phyloP scores from a whole-genome alignment of 208 protist genomes.

The Herpetomonas muscarum region DNA sequence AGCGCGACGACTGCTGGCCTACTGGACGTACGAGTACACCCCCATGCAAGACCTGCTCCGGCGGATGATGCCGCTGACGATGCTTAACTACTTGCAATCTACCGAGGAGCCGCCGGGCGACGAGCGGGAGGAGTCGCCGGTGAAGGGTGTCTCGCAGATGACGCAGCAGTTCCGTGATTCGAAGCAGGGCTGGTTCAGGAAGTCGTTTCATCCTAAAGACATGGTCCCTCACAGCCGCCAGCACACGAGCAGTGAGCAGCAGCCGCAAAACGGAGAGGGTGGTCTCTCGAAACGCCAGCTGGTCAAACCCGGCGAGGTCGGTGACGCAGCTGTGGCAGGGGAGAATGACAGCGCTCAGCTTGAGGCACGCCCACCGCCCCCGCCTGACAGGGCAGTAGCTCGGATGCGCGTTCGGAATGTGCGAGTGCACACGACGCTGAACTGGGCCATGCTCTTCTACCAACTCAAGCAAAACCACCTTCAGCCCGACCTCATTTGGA shows the following conservation, averaged over 20 bases:
- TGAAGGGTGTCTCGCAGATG: conserved; percentile 55
- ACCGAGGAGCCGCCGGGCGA: conserved; percentile 41
- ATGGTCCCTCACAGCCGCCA: conserved; percentile 1
- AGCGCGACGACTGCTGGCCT: conserved; percentile 71
- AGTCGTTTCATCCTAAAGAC: conserved; percentile 61
- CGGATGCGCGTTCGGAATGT: conserved; percentile 41
- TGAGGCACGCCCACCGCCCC: neutral
- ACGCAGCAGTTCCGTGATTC: conserved; percentile 49
- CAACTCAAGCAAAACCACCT: conserved; percentile 81
- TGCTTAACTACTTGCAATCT: conserved; percentile 85
- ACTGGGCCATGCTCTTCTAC: conserved; percentile 91
- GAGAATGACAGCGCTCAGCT: neutral
- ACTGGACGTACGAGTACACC: conserved; percentile 82
- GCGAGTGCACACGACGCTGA: conserved; percentile 62
- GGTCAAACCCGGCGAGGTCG: neutral
- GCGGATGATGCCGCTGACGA: conserved; percentile 79
- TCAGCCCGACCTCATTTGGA: conserved; percentile 92
- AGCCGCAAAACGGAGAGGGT: neutral
- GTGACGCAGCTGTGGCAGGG: conserved; percentile 4
- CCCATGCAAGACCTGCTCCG: conserved; percentile 83
- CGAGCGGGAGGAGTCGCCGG: conserved; percentile 45
- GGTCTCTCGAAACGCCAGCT: no score
- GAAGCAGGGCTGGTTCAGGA: conserved; percentile 77
- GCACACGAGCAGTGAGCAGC: neutral
- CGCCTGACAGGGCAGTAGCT: conserved; percentile 3